Evolutionary conservation across 2,329 filamentous ascomycete genomes (phyloP), one percentile per base, ranked within the genome.

Genomic region (Cercospora canescens): DNA sequence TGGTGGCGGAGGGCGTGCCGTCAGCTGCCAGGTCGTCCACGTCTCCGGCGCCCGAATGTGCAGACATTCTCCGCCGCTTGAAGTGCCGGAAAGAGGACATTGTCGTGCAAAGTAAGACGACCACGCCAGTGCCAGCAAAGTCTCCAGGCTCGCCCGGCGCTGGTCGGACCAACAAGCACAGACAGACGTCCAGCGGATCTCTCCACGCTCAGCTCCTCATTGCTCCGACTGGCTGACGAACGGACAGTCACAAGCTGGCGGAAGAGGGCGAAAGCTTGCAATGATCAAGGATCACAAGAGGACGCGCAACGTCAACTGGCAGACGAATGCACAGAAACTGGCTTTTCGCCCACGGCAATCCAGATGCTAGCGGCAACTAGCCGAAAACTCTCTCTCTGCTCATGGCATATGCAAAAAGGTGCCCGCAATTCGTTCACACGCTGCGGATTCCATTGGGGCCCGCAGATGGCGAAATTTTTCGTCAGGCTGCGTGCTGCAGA

Each of bases 31-130:
- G 60, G 39, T 64, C 57, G 30, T 62, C 60, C 11, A 16, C 34
- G 34, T 58, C 34, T 32, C 18, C 54, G 16, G 35, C 37, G 55
- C 52, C 62, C 16, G 67, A 60, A 32, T 39, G 39, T 11, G 71
- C 69, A 45, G 71, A 73, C 66, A 69, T 72, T 50, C 67, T 69
- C 61, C 64, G 61, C 41, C 67, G 64, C 62, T 71, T 71, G 67
- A 71, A 70, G 60, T 69, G 56, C 18, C 67, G 67, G 24, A 57
- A 62, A 48, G 64, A 66, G 45, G 68, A 69, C 64, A 68, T 68
- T n/a, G 41, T 65, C 58, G 45, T 35, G 52, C 63, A 45, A 63
- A 64, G 68, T 64, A 39, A 62, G 63, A 66, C 60, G 54, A 67
- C 67, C 60, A 61, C 65, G 63, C 65, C 67, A 67, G 59, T 37